Base-by-base conservation (phyloP, 140 eudicot genomes). In the Senecio squalidus region DNA sequence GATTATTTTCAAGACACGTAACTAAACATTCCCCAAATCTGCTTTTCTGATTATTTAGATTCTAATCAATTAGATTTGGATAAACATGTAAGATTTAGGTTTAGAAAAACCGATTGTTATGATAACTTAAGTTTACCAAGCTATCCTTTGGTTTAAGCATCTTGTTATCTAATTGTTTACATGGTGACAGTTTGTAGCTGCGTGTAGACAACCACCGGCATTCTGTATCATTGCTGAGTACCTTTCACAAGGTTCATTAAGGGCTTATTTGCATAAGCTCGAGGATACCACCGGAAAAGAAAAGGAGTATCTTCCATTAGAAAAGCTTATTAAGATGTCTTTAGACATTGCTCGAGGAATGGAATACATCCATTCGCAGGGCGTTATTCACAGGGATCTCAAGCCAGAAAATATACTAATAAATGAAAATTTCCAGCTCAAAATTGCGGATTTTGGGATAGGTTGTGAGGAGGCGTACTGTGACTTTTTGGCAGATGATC, bases 371-470 rank as follows among this genome's bases (percentile, higher is more conserved):
- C 97, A 89, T 46, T 89, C 93, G 2, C 93, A 85, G 58, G 95
- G 97, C 10, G 63, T 89, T 18, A 89, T 89, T 47, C 97, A 89
- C 41, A 53, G 97, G 69, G 97, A 89, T 60, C 86, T 89, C 33
- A 89, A 89, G 62, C 97, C 97, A 0, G 97, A 89, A 57, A 89
- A 89, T 27, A 76, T 89, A 28, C 81, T 89, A 30, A 75, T 89
- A 56, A 74, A 75, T 44, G 55, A 82, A 26, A 78, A 80, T 65
- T 89, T 80, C 34, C 79, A 78, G 43, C 73, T 89, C 55, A 89
- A 89, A 76, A 79, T 89, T 48, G 97, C 97, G 25, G 97, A 89
- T 75, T 85, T 89, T 54, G 97, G 97, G 48, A 85, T 80, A 3
- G 97, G 93, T 46, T 85, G 97, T 71, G 95, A 82, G 44, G 95